These are phyloP conservation scores for Aspergillus spinulosporus DNA, from an alignment of 2,329 filamentous ascomycete genomes.

Conservation along the genomic window DNA sequence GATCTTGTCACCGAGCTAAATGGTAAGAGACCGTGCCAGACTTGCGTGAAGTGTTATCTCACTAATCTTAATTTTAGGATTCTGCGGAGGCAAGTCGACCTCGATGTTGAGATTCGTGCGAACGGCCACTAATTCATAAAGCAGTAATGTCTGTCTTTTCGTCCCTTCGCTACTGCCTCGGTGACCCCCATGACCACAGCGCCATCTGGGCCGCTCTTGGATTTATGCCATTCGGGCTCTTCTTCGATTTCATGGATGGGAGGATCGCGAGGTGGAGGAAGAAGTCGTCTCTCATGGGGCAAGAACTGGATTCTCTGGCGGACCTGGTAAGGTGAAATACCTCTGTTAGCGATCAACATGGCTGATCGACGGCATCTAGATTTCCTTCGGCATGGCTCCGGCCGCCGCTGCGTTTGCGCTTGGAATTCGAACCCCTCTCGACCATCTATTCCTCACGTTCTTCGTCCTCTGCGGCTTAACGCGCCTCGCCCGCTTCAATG, in stretches of 20 bases:
- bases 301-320: constrained; percentile 92
- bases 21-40: constrained; percentile 32
- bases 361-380: constrained; percentile 52
- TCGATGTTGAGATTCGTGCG: not conserved
- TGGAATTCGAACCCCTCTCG: constrained; percentile 78
- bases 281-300: constrained; percentile 97
- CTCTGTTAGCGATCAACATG: constrained; percentile 3
- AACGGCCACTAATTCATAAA: constrained; percentile 20
- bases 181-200: constrained; percentile 62
- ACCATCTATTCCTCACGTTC: constrained; percentile 77
- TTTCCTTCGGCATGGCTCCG: constrained; percentile 92
- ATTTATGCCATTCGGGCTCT: constrained; percentile 88
- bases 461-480: constrained; percentile 96
- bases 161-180: constrained; percentile 88
- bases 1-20: constrained; percentile 53
- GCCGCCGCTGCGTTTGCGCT: constrained; percentile 85
- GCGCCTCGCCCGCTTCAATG: constrained; percentile 93
- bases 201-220: constrained; percentile 80
- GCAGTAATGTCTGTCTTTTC: constrained; percentile 90
- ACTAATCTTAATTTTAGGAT: constrained; percentile 39
- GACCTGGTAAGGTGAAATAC: constrained; percentile 69
- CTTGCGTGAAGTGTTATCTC: not conserved
- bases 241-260: constrained; percentile 98
- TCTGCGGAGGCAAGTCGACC: constrained; percentile 48
- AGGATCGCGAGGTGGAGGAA: constrained; percentile 94